These are phyloP conservation scores for Russula sp. DNA, from an alignment of 768 basidiomycete genomes.

Conservation along the genomic window DNA sequence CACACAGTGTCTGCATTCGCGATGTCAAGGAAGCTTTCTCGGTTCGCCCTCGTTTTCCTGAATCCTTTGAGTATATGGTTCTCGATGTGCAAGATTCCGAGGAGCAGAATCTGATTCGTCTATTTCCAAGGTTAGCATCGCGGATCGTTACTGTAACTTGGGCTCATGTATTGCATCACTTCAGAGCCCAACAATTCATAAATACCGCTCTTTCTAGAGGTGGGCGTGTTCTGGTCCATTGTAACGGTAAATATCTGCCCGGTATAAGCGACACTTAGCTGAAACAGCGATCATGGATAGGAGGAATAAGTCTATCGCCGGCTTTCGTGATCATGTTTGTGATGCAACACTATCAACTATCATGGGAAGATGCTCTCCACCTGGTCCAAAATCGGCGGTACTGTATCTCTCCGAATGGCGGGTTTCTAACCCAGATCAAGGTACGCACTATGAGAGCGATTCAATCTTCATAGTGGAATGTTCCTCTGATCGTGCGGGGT, in stretches of 20 bases:
- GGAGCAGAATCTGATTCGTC: conserved; percentile 87
- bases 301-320: conserved; percentile 82
- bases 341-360: conserved; percentile 74
- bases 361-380: conserved; percentile 85
- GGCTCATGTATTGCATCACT: not conserved
- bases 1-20: conserved; percentile 72
- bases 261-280: not conserved
- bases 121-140: conserved; percentile 70
- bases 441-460: conserved; percentile 32
- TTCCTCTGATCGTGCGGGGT: not conserved
- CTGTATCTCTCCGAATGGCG: conserved; percentile 88
- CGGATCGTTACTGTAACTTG: not conserved
- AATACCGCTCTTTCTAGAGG: conserved; percentile 55
- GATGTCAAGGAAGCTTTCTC: conserved; percentile 88
- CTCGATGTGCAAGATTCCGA: conserved; percentile 88
- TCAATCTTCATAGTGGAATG: not conserved
- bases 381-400: conserved; percentile 86
- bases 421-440: conserved; percentile 90
- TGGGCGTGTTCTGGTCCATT: conserved; percentile 81
- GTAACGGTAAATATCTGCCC: conserved; percentile 55
- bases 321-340: conserved; percentile 91
- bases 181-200: conserved; percentile 72
- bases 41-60: conserved; percentile 77
- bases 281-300: conserved; percentile 30
- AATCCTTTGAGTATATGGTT: conserved; percentile 67